These are phyloP conservation scores for Agaricus blazei DNA, from an alignment of 768 basidiomycete species.

Conservation along the genomic window DNA sequence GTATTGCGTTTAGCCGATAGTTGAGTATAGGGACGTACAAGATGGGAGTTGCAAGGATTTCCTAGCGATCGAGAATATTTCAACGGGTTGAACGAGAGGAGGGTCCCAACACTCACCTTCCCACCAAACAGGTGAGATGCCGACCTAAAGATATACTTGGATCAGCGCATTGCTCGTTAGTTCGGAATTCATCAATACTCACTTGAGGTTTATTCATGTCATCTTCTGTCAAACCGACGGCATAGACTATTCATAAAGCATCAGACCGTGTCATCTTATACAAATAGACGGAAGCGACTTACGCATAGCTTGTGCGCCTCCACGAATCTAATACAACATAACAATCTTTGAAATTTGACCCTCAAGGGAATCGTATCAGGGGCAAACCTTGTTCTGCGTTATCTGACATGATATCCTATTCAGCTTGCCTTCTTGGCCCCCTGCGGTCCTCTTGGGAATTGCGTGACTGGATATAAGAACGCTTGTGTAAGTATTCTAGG, in stretches of 20 bases:
- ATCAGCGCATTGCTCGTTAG: constrained; percentile 7
- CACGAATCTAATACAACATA: constrained; percentile 34
- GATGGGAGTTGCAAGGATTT: constrained; percentile 83
- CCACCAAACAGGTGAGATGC: constrained; percentile 90
- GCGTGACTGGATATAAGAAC: constrained; percentile 31
- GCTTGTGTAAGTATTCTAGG: neutral
- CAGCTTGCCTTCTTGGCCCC: constrained; percentile 31
- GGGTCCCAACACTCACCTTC: constrained; percentile 50
- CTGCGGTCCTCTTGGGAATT: constrained; percentile 16
- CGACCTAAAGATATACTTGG: constrained; percentile 47
- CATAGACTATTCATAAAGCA: constrained; percentile 54
- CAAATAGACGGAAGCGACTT: constrained; percentile 19
- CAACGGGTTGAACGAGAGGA: neutral
- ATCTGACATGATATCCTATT: constrained; percentile 73
- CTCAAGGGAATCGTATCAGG: neutral
- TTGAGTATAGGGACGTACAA: constrained; percentile 38
- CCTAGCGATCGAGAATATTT: constrained; percentile 31
- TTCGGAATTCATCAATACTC: neutral
- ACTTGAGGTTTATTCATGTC: constrained; percentile 88
- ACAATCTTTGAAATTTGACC: neutral
- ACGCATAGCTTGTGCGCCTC: constrained; percentile 87
- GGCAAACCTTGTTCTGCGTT: constrained; percentile 71
- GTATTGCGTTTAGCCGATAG: neutral
- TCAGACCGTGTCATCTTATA: neutral
- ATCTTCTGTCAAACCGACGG: constrained; percentile 67